Evolutionary conservation across 2,329 filamentous ascomycete genomes (phyloP), one percentile per base, ranked within the genome.

Genomic region (Talaromyces albobiverticillius): DNA sequence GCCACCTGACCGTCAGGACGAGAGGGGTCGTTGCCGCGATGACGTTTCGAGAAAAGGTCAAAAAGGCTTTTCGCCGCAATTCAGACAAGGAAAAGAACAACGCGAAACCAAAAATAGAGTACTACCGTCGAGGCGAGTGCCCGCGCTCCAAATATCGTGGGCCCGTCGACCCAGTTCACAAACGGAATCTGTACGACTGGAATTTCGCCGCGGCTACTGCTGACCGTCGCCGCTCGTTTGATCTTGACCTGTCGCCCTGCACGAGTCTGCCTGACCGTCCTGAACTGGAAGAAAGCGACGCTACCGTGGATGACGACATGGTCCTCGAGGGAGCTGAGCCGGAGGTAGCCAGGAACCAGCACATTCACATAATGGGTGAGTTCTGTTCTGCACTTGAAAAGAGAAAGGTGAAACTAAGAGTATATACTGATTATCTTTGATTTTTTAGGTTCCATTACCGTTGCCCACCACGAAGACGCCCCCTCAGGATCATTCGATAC

Each of bases 121-220:
- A 79, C 59, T 79, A 78, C 63, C 72, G 72, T 54, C 73, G 74
- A 18, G 62, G 72, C 60, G 76, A 79, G 60, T 68, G 77, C 16
- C 76, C 76, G 1, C 71, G 67, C 14, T 77, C 76, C 29, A 79
- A 79, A 54, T 79, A 79, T 58, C 69, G 68, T 13, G 76, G 76
- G 9, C 76, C 75, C 0, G 74, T 76, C 57, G 75, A 79, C 57
- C 70, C 70, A 49, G 69, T 70, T 57, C 76, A 78, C 57, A 68
- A 75, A 59, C 69, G 71, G 40, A 67, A 58, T 31, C 59, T 79
- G 45, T 71, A 73, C 11, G 70, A 73, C 10, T 79, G 76, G 68
- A 73, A 72, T 8, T 76, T 78, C 49, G 66, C 66, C 9, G 62
- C 63, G 10, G 69, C 71, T 9, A 68, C 62, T 51, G 65, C 57